Evolutionary conservation across 2,329 filamentous ascomycete species (phyloP), one percentile per base, ranked within the genome.

Genomic region (Xylaria sp.): DNA sequence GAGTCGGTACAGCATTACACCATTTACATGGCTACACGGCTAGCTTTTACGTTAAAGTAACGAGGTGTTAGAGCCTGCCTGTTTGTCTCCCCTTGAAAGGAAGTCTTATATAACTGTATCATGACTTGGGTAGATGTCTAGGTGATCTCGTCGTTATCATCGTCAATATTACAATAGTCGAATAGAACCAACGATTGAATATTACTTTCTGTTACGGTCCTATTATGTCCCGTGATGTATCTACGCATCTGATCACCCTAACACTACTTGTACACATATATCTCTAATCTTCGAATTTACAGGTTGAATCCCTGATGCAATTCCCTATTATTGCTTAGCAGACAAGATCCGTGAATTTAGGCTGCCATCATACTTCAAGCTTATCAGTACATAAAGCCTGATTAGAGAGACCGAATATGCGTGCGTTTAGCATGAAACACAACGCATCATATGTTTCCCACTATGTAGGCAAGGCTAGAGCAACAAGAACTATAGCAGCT

Each of bases 81-180:
- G 51, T 49, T 31, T 49, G 50, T 44, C 31, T 45, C 31, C 11
- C 65, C 57, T 45, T 9, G 33, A 38, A 49, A 55, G 49, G 47
- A 54, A 56, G n/a, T 29, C 27, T 53, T 66, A 61, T 64, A 62
- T 69, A 67, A 33, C 45, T 67, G 67, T 69, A 67, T 55, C 59
- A 69, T 63, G 65, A 63, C 36, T 51, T 57, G 54, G 54, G 63
- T 67, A 69, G 65, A 67, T 63, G 25, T 58, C 25, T 51, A 33
- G 61, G 36, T 61, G 58, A 56, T 54, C 31, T 61, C 29, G 47
- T 50, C 42, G 39, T 29, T 54, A 38, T 47, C 22, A 29, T 49
- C 17, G 33, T 49, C 38, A 27, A 57, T 51, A 57, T 55, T 47
- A 66, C 47, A 56, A 22, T 57, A 20, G 51, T 62, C 57, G 59